phyloP scores from a whole-genome alignment of 1,139 yeast species.

The Suhomyces bribrorum region DNA sequence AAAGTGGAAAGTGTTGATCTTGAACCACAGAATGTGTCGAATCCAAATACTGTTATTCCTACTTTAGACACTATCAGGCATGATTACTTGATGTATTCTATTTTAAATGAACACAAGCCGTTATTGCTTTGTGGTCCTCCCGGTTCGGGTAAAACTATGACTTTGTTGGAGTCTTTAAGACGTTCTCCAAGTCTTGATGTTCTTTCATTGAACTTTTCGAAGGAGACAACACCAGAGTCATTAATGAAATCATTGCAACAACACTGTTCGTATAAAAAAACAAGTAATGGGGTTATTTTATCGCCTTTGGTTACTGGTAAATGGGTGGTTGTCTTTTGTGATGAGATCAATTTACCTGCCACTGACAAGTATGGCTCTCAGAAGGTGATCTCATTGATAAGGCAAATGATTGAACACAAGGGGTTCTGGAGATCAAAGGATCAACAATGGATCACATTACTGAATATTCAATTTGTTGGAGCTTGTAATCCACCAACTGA shows the following conservation, averaged over 20 bases:
- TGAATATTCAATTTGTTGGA: conserved; percentile 79
- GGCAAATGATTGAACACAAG: conserved; percentile 70
- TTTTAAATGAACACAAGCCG: conserved; percentile 60
- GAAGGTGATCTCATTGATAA: conserved; percentile 66
- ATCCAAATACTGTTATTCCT: conserved; percentile 70
- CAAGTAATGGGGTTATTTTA: conserved; percentile 53
- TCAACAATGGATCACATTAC: conserved; percentile 66
- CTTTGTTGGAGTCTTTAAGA: conserved; percentile 68
- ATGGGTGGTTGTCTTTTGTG: conserved; percentile 86
- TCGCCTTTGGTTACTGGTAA: conserved; percentile 65
- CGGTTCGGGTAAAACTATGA: conserved; percentile 97
- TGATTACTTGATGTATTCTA: conserved; percentile 58
- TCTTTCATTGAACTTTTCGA: conserved; percentile 77
- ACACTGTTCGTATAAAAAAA: conserved; percentile 61
- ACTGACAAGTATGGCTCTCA: conserved; percentile 78
- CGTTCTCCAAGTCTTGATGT: conserved; percentile 59
- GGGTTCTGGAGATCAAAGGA: conserved; percentile 77
- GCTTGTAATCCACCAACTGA: conserved; percentile 93
- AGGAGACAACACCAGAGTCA: conserved; percentile 68
- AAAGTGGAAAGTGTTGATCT: conserved; percentile 51
- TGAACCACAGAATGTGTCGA: conserved; percentile 63
- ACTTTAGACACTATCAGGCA: conserved; percentile 78
- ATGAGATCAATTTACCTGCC: conserved; percentile 84
- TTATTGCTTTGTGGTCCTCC: conserved; percentile 93
- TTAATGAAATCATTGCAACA: conserved; percentile 71